Evolutionary conservation across 495 filamentous ascomycete genomes (phyloP).

Genomic region (Aspergillus hancockii): DNA sequence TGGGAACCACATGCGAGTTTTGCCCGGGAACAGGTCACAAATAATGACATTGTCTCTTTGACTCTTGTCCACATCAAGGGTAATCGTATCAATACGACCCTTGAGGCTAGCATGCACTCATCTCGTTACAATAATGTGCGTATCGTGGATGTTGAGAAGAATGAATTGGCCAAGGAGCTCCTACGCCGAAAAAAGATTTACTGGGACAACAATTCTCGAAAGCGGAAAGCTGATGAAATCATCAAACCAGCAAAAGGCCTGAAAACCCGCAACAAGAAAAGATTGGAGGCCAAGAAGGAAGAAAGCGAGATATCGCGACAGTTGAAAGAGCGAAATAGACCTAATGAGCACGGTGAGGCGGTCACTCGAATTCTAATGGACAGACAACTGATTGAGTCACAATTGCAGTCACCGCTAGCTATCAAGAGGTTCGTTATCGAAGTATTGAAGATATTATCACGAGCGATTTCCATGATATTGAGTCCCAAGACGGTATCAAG

Average conservation of each 20-base stretch:
- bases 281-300: constrained; percentile 29
- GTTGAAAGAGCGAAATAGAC: constrained; percentile 37
- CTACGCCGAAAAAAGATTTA: constrained; percentile 64
- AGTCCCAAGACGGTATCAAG: constrained; percentile 40
- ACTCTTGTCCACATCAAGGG: constrained; percentile 71
- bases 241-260: constrained; percentile 36
- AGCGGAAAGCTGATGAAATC: constrained; percentile 45
- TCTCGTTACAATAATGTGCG: constrained; percentile 58
- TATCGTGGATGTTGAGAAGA: constrained; percentile 40
- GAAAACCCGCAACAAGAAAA: constrained; percentile 34
- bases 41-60: constrained; percentile 62
- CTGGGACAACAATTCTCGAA: constrained; percentile 43
- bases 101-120: constrained; percentile 74
- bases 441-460: constrained; percentile 46
- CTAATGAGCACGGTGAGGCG: constrained; percentile 39
- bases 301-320: constrained; percentile 33
- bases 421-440: constrained; percentile 28
- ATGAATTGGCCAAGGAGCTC: constrained; percentile 59
- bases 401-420: constrained; percentile 33
- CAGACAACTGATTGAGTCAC: background rate
- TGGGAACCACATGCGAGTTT: constrained; percentile 67
- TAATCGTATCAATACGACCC: constrained; percentile 42
- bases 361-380: background rate
- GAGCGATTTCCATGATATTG: constrained; percentile 42
- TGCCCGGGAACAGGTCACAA: constrained; percentile 54